phyloP scores from a whole-genome alignment of 1,284 basidiomycete species.

The Ceraceosorus guamensis region DNA sequence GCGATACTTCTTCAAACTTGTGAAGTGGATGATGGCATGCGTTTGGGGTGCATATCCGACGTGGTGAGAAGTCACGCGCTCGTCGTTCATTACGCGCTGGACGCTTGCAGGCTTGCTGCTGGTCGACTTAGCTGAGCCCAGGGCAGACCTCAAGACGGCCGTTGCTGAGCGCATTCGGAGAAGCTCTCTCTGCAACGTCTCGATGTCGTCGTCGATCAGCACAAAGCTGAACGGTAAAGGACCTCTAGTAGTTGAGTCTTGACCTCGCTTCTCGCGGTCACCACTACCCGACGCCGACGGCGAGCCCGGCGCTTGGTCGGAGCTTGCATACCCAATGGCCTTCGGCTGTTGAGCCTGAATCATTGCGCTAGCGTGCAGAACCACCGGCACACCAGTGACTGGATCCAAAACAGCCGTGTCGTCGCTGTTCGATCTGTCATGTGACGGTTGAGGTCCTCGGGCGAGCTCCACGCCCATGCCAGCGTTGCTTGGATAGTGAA shows the following conservation, averaged over 20 bases:
- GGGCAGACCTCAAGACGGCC: constrained; percentile 22
- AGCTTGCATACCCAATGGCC: neutral
- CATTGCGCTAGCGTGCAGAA: constrained; percentile 8
- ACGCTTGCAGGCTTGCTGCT: neutral
- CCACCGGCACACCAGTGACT: constrained; percentile 28
- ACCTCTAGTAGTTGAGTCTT: constrained; percentile 2
- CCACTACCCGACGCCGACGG: neutral
- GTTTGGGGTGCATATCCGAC: neutral
- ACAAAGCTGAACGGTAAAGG: constrained; percentile 28
- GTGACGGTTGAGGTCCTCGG: no score
- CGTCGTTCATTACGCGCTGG: neutral
- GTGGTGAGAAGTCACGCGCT: neutral
- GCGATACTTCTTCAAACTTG: constrained; percentile 27
- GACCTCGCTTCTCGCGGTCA: no score
- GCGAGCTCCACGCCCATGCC: constrained; percentile 8
- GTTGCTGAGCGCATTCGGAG: constrained; percentile 30
- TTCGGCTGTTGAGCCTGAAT: no score
- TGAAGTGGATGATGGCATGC: constrained; percentile 35
- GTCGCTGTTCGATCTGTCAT: constrained; percentile 2
- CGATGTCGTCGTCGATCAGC: constrained; percentile 37
- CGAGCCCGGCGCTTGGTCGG: neutral
- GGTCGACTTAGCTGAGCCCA: neutral
- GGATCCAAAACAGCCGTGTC: constrained; percentile 31
- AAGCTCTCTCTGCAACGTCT: constrained; percentile 28
- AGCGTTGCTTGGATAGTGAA: constrained; percentile 29